Conservation (phyloP, 2,329 filamentous ascomycete genomes). For the Nothomitra cinnamomea region DNA sequence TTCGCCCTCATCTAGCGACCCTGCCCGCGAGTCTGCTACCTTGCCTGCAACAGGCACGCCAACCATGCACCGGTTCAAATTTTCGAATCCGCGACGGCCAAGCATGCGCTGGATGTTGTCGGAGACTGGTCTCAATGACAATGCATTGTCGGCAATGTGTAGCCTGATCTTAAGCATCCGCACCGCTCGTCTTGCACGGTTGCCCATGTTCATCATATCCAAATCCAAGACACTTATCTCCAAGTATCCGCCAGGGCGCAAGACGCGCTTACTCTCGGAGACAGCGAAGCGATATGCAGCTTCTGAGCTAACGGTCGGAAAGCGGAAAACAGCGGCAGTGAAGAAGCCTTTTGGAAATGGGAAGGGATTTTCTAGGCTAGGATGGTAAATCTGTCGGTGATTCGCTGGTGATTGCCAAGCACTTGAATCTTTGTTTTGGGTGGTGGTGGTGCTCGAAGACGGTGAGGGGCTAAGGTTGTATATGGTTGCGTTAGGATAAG, state of each 20-base stretch:
- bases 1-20: slow-evolving; percentile 8
- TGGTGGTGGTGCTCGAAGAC: slow-evolving; percentile 37
- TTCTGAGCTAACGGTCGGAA: slow-evolving; percentile 53
- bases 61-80: slow-evolving; percentile 59
- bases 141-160: slow-evolving; percentile 40
- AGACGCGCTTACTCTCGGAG: slow-evolving; percentile 57
- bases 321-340: slow-evolving; percentile 58
- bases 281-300: slow-evolving; percentile 53
- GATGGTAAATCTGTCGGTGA: slow-evolving; percentile 57
- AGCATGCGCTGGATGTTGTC: slow-evolving; percentile 46
- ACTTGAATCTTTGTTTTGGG: slow-evolving; percentile 25
- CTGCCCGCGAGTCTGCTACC: slow-evolving; percentile 21
- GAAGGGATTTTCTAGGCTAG: slow-evolving; percentile 45
- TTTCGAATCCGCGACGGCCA: slow-evolving; percentile 50
- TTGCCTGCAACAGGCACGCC: slow-evolving; percentile 52
- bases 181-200: slow-evolving; percentile 48
- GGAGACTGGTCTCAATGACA: slow-evolving; percentile 37
- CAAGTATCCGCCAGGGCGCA: slow-evolving; percentile 63
- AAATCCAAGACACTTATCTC: slow-evolving; percentile 64
- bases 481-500: slow-evolving; percentile 56
- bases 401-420: slow-evolving; percentile 39
- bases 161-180: slow-evolving; percentile 56
- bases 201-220: slow-evolving; percentile 71
- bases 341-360: slow-evolving; percentile 65
- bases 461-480: slow-evolving; percentile 44